A percentile compares a stretch with the other conserved stretches of the same genome.
These are phyloP conservation scores for Acanthochlamys bracteata DNA, from an alignment of 106 monocot species.

Conservation along the genomic window DNA sequence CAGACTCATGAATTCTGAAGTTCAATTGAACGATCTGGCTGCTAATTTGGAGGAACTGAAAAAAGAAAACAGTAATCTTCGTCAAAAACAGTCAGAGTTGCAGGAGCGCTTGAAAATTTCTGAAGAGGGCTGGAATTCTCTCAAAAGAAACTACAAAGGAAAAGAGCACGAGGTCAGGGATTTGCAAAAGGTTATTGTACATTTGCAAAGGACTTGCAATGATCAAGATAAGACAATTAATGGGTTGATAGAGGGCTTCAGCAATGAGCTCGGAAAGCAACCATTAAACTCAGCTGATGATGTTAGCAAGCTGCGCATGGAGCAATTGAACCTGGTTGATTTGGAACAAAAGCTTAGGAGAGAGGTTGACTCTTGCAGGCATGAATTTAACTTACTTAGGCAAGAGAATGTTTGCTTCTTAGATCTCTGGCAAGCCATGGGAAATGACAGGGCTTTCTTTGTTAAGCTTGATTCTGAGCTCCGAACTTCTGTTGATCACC, in stretches of 20 bases:
- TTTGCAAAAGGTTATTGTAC: conserved; percentile 43
- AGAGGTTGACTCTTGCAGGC: conserved; percentile 60
- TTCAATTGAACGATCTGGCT: conserved; percentile 36
- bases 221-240: conserved; percentile 85
- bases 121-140: conserved; percentile 39
- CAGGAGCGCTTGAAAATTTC: conserved; percentile 32
- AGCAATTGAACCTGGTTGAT: conserved; percentile 66
- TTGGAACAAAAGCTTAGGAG: conserved; percentile 73
- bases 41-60: conserved; percentile 34
- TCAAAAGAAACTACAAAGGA: conserved; percentile 41
- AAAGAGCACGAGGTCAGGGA: conserved; percentile 66
- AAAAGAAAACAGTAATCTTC: conserved; percentile 39
- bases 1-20: conserved; percentile 40
- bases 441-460: conserved; percentile 19
- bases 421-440: conserved; percentile 33
- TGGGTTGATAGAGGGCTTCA: conserved; percentile 56
- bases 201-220: conserved; percentile 54
- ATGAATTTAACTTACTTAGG: conserved; percentile 57
- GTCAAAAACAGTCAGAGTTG: conserved; percentile 33
- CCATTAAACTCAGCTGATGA: conserved; percentile 21
- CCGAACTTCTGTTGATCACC: conserved; percentile 30
- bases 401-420: conserved; percentile 53
- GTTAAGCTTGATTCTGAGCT: conserved; percentile 61
- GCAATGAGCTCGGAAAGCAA: conserved; percentile 26
- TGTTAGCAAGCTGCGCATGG: conserved; percentile 42